Evolutionary conservation across 2,329 filamentous ascomycete genomes (phyloP), one percentile per base, ranked within the genome.

Genomic region (Raffaelea deltoideospora): DNA sequence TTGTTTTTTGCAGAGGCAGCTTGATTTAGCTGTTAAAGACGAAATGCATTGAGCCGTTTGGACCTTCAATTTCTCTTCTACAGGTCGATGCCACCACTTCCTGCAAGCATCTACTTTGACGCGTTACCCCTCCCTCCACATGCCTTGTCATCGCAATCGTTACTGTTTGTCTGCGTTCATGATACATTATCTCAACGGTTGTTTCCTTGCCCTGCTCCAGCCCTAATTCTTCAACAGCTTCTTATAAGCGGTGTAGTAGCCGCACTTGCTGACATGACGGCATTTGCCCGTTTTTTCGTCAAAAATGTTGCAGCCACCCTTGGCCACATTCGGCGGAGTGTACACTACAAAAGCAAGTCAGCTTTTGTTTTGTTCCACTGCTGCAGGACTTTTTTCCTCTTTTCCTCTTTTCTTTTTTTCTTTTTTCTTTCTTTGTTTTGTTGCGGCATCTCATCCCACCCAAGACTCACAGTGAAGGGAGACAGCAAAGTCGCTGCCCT

Each of bases 311-410:
- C 84, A 93, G 19, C 87, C 87, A 41, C 74, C 72, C 41, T 72
- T 79, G 27, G 84, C 84, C 27, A 88, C 86, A 50, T 94, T 92
- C 3, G 87, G 87, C 26, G 87, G 87, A 13, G 83, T 88, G 53
- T 90, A 90, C 41, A 92, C 65, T 75, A 52, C 5, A 22, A 41
- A 34, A 45, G 41, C n/a, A n/a, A 37, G 30, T 30, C 24, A 15
- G 31, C 20, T 8, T 23, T 3, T 7, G 10, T 29, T 17, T 6
- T 18, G 14, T n/a, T 37, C 21, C n/a, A n/a, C n/a, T n/a, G n/a
- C n/a, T n/a, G n/a, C n/a, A n/a, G n/a, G n/a, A n/a, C n/a, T n/a
- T 33, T 19, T 35, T 31, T 17, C 28, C 15, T 32, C 18, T 10
- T 15, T 33, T 23, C 9, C 6, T 27, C 9, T 9, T 27, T 10